Percentiles rank a stretch among this genome's conserved stretches.
These are phyloP conservation scores for Trametopsis cervina DNA, from an alignment of 768 basidiomycete species.

Conservation along the genomic window DNA sequence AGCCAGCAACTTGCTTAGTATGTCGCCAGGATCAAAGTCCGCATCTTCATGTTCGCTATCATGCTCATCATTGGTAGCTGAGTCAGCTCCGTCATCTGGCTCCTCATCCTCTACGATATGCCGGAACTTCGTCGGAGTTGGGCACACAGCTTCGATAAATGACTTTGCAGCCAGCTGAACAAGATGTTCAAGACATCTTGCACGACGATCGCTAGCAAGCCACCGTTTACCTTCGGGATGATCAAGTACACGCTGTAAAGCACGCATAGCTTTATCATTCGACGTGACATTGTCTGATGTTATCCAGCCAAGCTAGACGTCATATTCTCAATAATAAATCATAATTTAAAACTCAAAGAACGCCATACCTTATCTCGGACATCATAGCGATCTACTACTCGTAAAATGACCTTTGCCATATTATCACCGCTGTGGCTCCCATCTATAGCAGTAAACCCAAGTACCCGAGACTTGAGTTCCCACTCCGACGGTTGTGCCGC, in stretches of 20 bases:
- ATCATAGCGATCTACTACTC: slow-evolving; percentile 4
- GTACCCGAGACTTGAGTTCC: neutral
- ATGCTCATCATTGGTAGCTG: slow-evolving; percentile 2
- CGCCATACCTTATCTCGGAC: neutral
- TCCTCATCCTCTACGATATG: neutral
- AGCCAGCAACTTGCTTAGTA: slow-evolving; percentile 3
- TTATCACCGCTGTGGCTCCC: slow-evolving; percentile 9
- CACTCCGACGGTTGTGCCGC: slow-evolving; percentile 1
- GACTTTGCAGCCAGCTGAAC: slow-evolving; percentile 3
- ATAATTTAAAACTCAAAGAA: neutral
- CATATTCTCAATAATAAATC: neutral
- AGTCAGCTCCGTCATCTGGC: neutral
- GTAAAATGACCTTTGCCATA: slow-evolving; percentile 1
- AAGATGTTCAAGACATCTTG: slow-evolving; percentile 2
- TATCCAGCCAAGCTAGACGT: neutral
- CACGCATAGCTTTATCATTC: neutral
- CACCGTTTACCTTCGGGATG: neutral
- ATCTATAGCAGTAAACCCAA: slow-evolving; percentile 1
- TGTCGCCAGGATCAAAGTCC: slow-evolving; percentile 7
- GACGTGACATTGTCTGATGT: neutral
- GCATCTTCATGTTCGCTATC: no score
- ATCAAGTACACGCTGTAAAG: neutral
- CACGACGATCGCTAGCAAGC: neutral
- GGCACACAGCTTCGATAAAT: slow-evolving; percentile 3
- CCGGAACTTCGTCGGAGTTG: neutral